Percentiles rank a stretch among this genome's conserved stretches.
phyloP scores from a whole-genome alignment of 768 basidiomycete genomes.

The Trametes punicea region DNA sequence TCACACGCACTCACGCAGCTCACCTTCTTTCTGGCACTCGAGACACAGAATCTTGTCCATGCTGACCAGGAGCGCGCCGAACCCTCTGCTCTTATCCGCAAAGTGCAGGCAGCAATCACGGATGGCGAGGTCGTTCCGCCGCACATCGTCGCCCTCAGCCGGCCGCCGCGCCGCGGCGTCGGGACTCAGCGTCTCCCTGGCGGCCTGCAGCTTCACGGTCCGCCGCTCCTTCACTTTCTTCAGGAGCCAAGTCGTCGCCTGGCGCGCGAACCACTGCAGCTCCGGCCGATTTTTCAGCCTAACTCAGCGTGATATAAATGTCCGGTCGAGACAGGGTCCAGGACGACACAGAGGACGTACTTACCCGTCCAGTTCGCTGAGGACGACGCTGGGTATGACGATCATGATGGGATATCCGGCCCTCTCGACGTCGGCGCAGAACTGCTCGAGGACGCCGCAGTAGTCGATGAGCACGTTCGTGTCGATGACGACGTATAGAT shows the following conservation, averaged over 20 bases:
- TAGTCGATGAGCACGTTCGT: slow-evolving; percentile 76
- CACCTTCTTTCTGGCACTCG: slow-evolving; percentile 47
- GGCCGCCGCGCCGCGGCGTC: background rate
- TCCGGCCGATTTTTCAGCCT: slow-evolving; percentile 41
- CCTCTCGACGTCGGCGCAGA: slow-evolving; percentile 59
- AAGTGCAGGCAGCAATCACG: slow-evolving; percentile 75
- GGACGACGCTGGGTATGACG: slow-evolving; percentile 70
- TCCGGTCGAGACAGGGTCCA: background rate
- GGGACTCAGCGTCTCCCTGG: slow-evolving; percentile 25
- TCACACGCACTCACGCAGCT: slow-evolving; percentile 22
- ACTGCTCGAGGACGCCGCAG: slow-evolving; percentile 59
- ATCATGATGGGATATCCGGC: slow-evolving; percentile 50
- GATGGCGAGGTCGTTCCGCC: slow-evolving; percentile 64
- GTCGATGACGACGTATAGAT: slow-evolving; percentile 61
- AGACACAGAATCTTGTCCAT: slow-evolving; percentile 66
- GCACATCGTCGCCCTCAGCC: slow-evolving; percentile 13
- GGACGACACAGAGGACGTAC: slow-evolving; percentile 17
- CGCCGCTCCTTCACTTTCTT: slow-evolving; percentile 29
- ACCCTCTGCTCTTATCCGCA: slow-evolving; percentile 34
- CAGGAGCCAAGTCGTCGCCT: slow-evolving; percentile 38
- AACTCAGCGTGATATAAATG: background rate
- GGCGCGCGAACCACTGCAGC: slow-evolving; percentile 62
- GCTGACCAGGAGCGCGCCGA: slow-evolving; percentile 56
- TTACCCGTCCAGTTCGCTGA: slow-evolving; percentile 75
- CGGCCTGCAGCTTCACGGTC: slow-evolving; percentile 31